Evolutionary conservation across 768 basidiomycete species (phyloP).

Genomic region (Tricholoma flavovirens): DNA sequence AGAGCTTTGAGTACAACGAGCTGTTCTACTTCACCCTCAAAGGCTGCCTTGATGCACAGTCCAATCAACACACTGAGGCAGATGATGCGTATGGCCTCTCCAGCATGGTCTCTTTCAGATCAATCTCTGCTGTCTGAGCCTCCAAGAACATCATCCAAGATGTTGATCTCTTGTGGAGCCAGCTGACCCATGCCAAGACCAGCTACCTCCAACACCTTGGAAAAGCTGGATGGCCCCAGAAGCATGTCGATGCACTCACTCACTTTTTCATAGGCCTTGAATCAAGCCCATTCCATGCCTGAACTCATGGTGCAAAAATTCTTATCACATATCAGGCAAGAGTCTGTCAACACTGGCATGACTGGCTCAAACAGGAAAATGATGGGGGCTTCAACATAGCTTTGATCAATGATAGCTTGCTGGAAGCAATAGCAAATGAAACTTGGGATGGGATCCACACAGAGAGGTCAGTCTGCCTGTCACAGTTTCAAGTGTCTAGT

Average conservation of each 20-base stretch:
- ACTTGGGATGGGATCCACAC: too few species aligned
- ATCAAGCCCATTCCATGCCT: not conserved
- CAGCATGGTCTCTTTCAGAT: conserved; percentile 5
- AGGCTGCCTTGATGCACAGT: conserved; percentile 1
- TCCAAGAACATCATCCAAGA: conserved; percentile 11
- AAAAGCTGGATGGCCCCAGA: too few species aligned
- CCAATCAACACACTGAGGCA: not conserved
- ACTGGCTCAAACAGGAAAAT: not conserved
- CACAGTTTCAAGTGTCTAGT: too few species aligned
- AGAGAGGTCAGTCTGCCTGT: too few species aligned
- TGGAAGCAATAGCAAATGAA: too few species aligned
- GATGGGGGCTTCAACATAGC: not conserved
- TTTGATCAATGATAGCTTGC: too few species aligned
- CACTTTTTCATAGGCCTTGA: conserved; percentile 11
- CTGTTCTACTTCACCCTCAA: conserved; percentile 10
- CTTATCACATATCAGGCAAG: conserved; percentile 8
- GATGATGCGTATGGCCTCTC: conserved; percentile 11
- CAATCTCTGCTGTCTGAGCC: conserved; percentile 10
- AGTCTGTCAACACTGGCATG: conserved; percentile 11
- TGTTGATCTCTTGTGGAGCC: conserved; percentile 12
- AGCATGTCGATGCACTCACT: conserved; percentile 2
- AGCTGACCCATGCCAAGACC: conserved; percentile 16
- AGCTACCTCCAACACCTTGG: too few species aligned
- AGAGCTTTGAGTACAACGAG: conserved; percentile 9
- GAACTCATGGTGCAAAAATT: conserved; percentile 1